phyloP scores from a whole-genome alignment of 2,329 filamentous ascomycete species.

The Apiospora sp. region DNA sequence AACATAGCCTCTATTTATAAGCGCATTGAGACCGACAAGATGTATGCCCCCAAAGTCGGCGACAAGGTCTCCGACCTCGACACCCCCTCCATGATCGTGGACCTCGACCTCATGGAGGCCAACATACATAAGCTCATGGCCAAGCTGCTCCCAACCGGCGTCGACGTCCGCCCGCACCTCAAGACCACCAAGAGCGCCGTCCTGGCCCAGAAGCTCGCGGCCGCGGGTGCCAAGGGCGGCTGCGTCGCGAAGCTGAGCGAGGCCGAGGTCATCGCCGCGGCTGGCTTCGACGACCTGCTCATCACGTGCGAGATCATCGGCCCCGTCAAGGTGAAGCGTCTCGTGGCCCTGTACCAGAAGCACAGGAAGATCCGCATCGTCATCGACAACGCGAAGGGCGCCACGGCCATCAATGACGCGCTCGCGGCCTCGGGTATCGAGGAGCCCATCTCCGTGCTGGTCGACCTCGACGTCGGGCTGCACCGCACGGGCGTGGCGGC shows the following conservation, averaged over 20 bases:
- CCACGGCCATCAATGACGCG: constrained; percentile 53
- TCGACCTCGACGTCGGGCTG: constrained; percentile 59
- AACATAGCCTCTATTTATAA: not conserved
- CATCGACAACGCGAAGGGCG: constrained; percentile 55
- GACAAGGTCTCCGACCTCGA: constrained; percentile 54
- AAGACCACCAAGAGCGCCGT: constrained; percentile 60
- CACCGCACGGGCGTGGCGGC: constrained; percentile 57
- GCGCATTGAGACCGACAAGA: constrained; percentile 25
- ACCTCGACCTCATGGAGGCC: constrained; percentile 58
- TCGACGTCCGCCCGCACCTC: constrained; percentile 57
- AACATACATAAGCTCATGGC: constrained; percentile 58
- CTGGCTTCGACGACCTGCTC: constrained; percentile 56
- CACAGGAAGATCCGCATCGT: constrained; percentile 52
- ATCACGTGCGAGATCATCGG: constrained; percentile 61
- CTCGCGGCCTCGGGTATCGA: constrained; percentile 45
- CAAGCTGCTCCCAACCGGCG: constrained; percentile 53
- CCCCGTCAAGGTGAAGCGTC: constrained; percentile 51
- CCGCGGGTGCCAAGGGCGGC: constrained; percentile 57
- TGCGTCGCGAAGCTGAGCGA: constrained; percentile 61
- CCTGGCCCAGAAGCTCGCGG: constrained; percentile 52
- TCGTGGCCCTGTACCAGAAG: constrained; percentile 53
- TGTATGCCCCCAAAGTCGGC: constrained; percentile 52
- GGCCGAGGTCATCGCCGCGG: constrained; percentile 50
- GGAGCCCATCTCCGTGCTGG: constrained; percentile 49
- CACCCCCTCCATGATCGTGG: constrained; percentile 64